phyloP scores from a whole-genome alignment of 2,329 filamentous ascomycete genomes.

The Eutypella sp. region DNA sequence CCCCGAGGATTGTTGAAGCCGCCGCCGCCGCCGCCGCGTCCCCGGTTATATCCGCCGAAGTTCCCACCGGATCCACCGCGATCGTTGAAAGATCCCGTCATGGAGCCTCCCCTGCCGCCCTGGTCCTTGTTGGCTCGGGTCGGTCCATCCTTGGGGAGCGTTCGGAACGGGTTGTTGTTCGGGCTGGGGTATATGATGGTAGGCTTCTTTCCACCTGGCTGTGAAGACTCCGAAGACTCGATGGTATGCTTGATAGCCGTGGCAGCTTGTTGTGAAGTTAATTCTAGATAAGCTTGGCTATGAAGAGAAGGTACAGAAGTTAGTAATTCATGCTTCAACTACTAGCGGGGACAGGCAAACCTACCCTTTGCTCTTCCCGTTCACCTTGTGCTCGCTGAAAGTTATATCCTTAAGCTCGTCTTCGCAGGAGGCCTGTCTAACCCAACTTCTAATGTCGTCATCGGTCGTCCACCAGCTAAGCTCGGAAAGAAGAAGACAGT shows the following conservation, averaged over 20 bases:
- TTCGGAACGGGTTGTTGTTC: constrained; percentile 81
- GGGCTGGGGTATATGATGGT: constrained; percentile 71
- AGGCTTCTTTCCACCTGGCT: constrained; percentile 62
- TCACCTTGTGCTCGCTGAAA: constrained; percentile 98
- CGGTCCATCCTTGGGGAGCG: constrained; percentile 82
- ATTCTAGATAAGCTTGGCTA: constrained; percentile 78
- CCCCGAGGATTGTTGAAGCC: constrained; percentile 26
- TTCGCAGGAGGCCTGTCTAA: constrained; percentile 73
- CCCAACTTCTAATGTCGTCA: constrained; percentile 88
- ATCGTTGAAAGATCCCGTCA: constrained; percentile 46
- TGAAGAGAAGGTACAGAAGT: neutral
- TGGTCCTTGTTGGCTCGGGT: constrained; percentile 59
- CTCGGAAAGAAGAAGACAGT: constrained; percentile 80
- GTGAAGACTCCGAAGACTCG: constrained; percentile 56
- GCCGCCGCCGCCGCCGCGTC: constrained; percentile 25
- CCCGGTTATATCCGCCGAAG: constrained; percentile 19
- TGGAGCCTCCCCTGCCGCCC: constrained; percentile 46
- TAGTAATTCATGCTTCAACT: neutral
- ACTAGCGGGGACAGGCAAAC: constrained; percentile 31
- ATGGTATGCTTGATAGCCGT: constrained; percentile 80
- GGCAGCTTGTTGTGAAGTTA: constrained; percentile 76
- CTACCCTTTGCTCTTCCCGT: constrained; percentile 97
- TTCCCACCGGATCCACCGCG: constrained; percentile 18
- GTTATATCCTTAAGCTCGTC: constrained; percentile 86
- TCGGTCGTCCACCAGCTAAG: constrained; percentile 97